Percentiles rank a stretch among this genome's conserved stretches.
These are phyloP conservation scores for Yamadazyma dendronema DNA, from an alignment of 1,139 yeast genomes.

Conservation along the genomic window DNA sequence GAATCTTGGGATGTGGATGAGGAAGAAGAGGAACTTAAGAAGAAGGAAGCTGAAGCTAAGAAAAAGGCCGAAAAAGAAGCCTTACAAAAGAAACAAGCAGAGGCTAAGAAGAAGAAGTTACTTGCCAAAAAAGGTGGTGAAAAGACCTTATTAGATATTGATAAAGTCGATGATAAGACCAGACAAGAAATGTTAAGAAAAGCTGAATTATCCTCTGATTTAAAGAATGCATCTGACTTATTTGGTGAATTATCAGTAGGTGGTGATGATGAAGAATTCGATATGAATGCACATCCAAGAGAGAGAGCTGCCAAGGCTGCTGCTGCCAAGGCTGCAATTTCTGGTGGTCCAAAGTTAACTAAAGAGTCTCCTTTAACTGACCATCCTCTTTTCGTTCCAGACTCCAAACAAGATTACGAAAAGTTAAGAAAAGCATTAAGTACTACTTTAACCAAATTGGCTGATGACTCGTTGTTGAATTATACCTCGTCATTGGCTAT, in stretches of 20 bases:
- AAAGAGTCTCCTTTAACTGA: constrained; percentile 68
- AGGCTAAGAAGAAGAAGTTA: constrained; percentile 39
- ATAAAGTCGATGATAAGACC: constrained; percentile 61
- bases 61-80: constrained; percentile 41
- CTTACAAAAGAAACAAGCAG: constrained; percentile 40
- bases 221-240: constrained; percentile 89
- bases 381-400: constrained; percentile 80
- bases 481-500: constrained; percentile 77
- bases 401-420: constrained; percentile 78
- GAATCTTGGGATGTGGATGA: constrained; percentile 84
- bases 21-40: constrained; percentile 52
- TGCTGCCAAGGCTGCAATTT: constrained; percentile 33
- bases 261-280: constrained; percentile 35
- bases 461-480: constrained; percentile 60
- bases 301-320: constrained; percentile 59
- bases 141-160: constrained; percentile 49
- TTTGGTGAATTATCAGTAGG: constrained; percentile 83
- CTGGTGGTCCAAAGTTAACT: constrained; percentile 32
- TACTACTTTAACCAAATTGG: constrained; percentile 62
- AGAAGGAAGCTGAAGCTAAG: constrained; percentile 42
- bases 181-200: constrained; percentile 70
- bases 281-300: constrained; percentile 57
- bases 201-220: constrained; percentile 81
- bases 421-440: constrained; percentile 77
- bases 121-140: constrained; percentile 31